Evolutionary conservation across 768 basidiomycete genomes (phyloP), one percentile per base, ranked within the genome.

Genomic region (Pulveroboletus frians): DNA sequence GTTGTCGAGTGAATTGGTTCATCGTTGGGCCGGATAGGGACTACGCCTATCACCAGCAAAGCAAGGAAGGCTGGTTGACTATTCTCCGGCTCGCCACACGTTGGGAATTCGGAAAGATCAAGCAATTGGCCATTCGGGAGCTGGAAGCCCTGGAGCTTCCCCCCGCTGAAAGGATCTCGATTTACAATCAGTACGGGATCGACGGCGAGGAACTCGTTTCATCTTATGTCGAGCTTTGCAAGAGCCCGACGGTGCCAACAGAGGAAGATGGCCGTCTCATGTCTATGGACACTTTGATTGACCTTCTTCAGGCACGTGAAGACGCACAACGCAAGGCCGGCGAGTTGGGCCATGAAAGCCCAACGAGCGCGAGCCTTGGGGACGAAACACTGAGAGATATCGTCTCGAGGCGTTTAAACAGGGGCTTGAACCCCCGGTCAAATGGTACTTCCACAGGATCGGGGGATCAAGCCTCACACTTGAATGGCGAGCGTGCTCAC

Each of bases 21-120:
- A 46, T 36, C 37, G 30, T 17, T 7, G 17, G 44, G 39, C 51
- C 29, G 17, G 7, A 34, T 38, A 86, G 83, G 1, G 71, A 70
- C 30, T 83, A 81, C 54, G 76, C 77, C 0, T 61, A 82, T 5
- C 79, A 77, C 36, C 69, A 77, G 6, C 78, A 79, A 1, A 53
- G 65, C 2, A 65, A 76, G 0, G 71, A 73, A 0, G 74, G 75
- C 2, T 88, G 86, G 86, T 55, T 62, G 0, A 62, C 60, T 0
- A 80, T 88, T 47, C 71, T 88, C 2, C 62, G 56, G 8, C 77
- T 87, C 20, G 66, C 84, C 0, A 64, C 75, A 11, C 69, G 71
- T 11, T 88, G 84, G 84, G 41, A 56, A 0, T 86, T 87, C 49
- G 56, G 63, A 0, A 71, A 78, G 49, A 74, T 84, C 36, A 78